Evolutionary conservation across 305 asterid species (phyloP), one percentile per base, ranked within the genome.

Genomic region (Fraxinus sp.): DNA sequence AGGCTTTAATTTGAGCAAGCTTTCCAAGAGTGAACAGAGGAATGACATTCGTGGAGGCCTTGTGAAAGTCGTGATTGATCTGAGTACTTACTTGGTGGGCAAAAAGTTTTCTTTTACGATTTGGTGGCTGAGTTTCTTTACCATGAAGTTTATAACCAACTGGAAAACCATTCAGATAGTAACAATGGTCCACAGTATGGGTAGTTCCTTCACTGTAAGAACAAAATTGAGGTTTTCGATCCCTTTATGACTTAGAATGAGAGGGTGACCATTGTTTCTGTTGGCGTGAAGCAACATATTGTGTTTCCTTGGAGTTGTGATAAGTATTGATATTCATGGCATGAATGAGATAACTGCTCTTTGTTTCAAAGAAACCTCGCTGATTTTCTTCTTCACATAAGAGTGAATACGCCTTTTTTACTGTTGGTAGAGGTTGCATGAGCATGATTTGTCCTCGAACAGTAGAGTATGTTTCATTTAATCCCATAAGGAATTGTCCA

Each of bases 401-500:
- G 24, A n/a, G 66, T 18, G 9, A 55, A 18, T 55, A 55, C 0
- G 3, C 24, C 3, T 16, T 55, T 1, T 55, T 55, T 0, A 52
- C 3, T 5, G n/a, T 55, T 55, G 66, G 9, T 18, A n/a, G 24
- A 55, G 66, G 66, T 0, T 55, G 7, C 66, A 55, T 55, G 9
- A 0, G 24, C 24, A 55, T 55, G 9, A 55, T 55, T 55, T 55
- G 66, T n/a, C 66, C 64, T 52, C 9, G 0, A 4, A 6, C 0
- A 55, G 24, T 0, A 55, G 24, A 16, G 24, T 77, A 73, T 73
- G 77, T 16, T 0, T 73, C 77, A n/a, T 35, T 73, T 2, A 73
- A n/a, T 73, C 77, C 52, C 55, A 73, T 73, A 16, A 73, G 32
- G 2, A 73, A 73, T 73, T 73, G 77, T 3, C 49, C n/a, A n/a